Base-by-base conservation (phyloP, 306 rosid species). In the Lagenaria siceraria region DNA sequence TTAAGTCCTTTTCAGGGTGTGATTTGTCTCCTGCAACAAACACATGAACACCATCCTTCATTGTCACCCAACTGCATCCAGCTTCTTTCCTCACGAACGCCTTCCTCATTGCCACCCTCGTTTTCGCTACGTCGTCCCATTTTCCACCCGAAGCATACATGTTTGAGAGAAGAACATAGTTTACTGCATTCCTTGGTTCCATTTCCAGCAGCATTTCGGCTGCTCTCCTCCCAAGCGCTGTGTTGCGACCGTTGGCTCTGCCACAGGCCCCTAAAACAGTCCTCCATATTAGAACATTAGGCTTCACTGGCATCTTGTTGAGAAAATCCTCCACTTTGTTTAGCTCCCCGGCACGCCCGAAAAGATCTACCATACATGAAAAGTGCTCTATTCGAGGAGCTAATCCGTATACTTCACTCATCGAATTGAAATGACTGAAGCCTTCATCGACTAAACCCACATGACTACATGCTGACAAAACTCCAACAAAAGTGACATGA, bases 41-140 rank as follows among this genome's bases (percentile, higher is more conserved):
- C 35, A 93, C 92, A 87, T 93, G 98, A 84, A 93, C 91, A 42
- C 92, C 93, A 75, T 93, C 97, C 83, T 87, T 93, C 98, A 93
- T 93, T 74, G 85, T 87, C 36, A 93, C 98, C 98, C 98, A 93
- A 85, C 97, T 91, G 80, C 93, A 88, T 72, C 98, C 98, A 49
- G 88, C 89, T 82, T 93, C 98, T 86, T 93, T 93, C 89, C 86
- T 93, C 80, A 82, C 93, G 21, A 87, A 83, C 18, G 97, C 97
- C 71, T 88, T 91, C 83, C 84, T 90, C 98, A 93, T 93, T 25
- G 90, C 90, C 83, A 78, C 73, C 78, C 98, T 85, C 75, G 93
- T 90, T 77, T 84, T 87, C 10, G 92, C 98, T 71, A 85, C 88
- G 25, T 82, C 91, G 25, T 91, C 92, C 98, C 98, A 93, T 80